Base-by-base conservation (phyloP, 768 basidiomycete species). In the Agrocybe chaxingu region DNA sequence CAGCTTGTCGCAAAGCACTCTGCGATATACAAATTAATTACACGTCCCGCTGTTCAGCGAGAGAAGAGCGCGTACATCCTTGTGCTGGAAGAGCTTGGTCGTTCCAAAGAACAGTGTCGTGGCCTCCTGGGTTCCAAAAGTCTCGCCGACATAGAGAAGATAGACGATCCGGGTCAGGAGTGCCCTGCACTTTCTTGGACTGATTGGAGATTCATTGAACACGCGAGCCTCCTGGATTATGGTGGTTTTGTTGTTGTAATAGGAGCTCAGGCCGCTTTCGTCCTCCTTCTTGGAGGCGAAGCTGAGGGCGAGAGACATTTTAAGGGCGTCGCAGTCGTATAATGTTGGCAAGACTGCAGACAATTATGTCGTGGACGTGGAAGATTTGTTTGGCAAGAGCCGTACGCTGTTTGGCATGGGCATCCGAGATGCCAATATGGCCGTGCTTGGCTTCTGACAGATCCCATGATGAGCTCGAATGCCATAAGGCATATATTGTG, bases 171-270 rank as follows among this genome's bases (percentile, higher is more conserved):
- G 81, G 39, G 96, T 98, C 63, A 99, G 83, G 49, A 99, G 82
- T 40, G 95, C 88, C 67, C 96, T 84, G 72, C 96, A 98, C 75
- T 95, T 97, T 65, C 95, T 80, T 13, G 96, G 96, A 65, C 92
- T 96, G 72, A 99, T 94, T 52, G 97, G 97, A 12, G 96, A 97
- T 65, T 98, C 96, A 73, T 99, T 98, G 85, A 99, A 99, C 51
- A 94, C 89, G 58, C 97, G 85, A 52, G 97, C 95, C 69, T 99
- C 97, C 69, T 98, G 97, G 59, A 98, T 89, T 57, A 98, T 89
- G 1, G 96, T 97, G 16, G 92, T 95, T 71, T 98, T 98, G 78
- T 98, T 96, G 73, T 92, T 92, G 68, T 92, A 90, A 70, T 89
- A 95, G 46, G 86, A 82, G 76, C 89, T 92, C 61, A 97, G 83